Conservation (phyloP, 140 eudicot species). For the Oenanthe javanica region DNA sequence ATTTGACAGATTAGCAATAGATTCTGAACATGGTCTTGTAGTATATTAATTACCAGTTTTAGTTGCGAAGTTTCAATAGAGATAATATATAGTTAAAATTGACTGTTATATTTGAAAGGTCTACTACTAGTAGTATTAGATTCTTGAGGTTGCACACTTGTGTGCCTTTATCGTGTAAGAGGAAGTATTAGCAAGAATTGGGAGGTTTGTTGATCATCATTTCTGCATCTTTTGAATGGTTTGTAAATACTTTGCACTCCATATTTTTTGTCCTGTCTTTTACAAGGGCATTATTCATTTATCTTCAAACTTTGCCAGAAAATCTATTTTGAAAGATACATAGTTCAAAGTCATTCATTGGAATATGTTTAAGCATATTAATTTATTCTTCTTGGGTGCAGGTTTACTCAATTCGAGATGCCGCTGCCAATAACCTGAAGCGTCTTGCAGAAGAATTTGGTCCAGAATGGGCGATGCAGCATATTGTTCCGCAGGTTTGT, state of each 20-base stretch:
- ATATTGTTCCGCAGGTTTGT: slow-evolving; percentile 90
- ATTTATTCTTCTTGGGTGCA: slow-evolving; percentile 22
- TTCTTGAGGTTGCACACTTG: neutral
- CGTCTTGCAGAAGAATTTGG: slow-evolving; percentile 99
- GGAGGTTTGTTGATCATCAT: neutral
- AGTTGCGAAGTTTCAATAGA: neutral
- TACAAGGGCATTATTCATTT: neutral
- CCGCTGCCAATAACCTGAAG: slow-evolving; percentile 94
- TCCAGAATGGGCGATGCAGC: slow-evolving; percentile 99
- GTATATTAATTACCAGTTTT: neutral
- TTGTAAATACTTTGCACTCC: neutral
- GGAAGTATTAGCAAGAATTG: neutral
- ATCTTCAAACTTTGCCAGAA: neutral
- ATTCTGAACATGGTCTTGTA: neutral
- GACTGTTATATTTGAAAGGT: neutral
- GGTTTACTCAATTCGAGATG: slow-evolving; percentile 98
- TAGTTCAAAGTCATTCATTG: neutral
- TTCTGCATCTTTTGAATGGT: neutral
- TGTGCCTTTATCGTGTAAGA: neutral
- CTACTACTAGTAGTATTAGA: neutral
- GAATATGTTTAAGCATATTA: neutral
- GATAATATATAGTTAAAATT: neutral
- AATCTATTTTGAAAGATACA: neutral
- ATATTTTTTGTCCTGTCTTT: neutral
- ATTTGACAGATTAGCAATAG: neutral